Conservation (phyloP, 305 asterid species). For the Fraxinus dipetala region DNA sequence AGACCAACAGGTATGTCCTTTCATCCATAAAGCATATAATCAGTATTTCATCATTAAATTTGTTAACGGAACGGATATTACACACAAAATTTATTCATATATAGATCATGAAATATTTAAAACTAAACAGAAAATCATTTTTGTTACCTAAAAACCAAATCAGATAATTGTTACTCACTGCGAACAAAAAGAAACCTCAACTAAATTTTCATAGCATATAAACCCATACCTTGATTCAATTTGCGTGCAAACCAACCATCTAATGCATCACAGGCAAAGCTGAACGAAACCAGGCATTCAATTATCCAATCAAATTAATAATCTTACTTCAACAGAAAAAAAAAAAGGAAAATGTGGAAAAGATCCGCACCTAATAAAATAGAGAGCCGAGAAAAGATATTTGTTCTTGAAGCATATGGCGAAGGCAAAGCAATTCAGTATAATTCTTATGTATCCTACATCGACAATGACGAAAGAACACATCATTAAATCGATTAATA, state of each 20-base stretch:
- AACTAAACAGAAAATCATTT: conserved; percentile 41
- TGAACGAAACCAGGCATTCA: conserved; percentile 28
- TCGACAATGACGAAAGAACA: conserved; percentile 13
- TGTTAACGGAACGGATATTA: background rate
- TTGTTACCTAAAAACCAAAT: background rate
- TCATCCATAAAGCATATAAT: conserved; percentile 9
- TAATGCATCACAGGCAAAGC: conserved; percentile 95
- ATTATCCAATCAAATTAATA: conserved; percentile 18
- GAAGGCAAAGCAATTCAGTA: conserved; percentile 82
- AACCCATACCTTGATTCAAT: conserved; percentile 82
- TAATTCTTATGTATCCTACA: conserved; percentile 69
- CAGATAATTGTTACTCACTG: background rate
- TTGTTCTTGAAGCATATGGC: conserved; percentile 84
- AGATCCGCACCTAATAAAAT: conserved; percentile 62
- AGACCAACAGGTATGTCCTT: conserved; percentile 1
- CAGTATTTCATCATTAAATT: background rate
- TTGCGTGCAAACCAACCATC: conserved; percentile 98
- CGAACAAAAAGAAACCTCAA: background rate
- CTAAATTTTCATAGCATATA: background rate
- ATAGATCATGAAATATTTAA: conserved; percentile 6
- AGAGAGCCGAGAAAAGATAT: conserved; percentile 70
- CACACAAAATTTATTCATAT: conserved; percentile 2
- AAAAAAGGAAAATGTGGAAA: background rate
- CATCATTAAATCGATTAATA: background rate
- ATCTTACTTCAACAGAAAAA: conserved; percentile 2